Percentiles rank a stretch among this genome's conserved stretches.
phyloP scores from a whole-genome alignment of 805 yeast genomes.

The Lipomyces yamadae region DNA sequence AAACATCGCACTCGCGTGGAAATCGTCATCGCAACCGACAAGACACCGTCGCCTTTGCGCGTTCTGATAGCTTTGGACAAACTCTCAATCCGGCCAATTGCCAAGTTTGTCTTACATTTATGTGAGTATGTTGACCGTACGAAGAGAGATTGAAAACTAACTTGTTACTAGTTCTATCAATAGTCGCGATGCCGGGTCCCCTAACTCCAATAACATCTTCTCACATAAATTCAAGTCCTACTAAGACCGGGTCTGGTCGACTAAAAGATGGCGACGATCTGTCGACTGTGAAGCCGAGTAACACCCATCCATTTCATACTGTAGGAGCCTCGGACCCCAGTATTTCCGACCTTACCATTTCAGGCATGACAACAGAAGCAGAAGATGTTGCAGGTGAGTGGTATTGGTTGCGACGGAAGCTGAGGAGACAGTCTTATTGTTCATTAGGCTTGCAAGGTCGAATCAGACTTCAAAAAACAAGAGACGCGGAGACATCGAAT shows the following conservation, averaged over 20 bases:
- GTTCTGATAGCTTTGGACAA: background rate
- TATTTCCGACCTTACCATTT: conserved; percentile 32
- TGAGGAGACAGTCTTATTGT: background rate
- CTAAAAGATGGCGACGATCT: conserved; percentile 30
- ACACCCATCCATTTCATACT: conserved; percentile 39
- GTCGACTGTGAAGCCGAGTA: conserved; percentile 37
- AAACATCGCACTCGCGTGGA: background rate
- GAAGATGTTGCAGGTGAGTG: conserved; percentile 42
- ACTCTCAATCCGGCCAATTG: background rate
- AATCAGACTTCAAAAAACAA: conserved; percentile 44
- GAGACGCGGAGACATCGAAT: conserved; percentile 25
- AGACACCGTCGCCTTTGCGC: background rate
- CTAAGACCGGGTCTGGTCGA: conserved; percentile 10
- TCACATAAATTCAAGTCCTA: conserved; percentile 24
- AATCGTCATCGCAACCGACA: background rate
- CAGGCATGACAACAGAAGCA: conserved; percentile 44
- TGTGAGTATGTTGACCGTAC: background rate
- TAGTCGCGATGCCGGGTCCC: conserved; percentile 29
- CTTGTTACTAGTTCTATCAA: background rate
- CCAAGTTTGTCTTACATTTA: background rate
- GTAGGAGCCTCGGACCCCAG: conserved; percentile 30
- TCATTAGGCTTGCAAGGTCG: conserved; percentile 44
- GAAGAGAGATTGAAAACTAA: background rate
- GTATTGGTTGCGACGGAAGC: background rate
- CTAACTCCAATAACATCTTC: conserved; percentile 25